Evolutionary conservation across 2,329 filamentous ascomycete genomes (phyloP), one percentile per base, ranked within the genome.

Genomic region (Nigrospora osmanthi): DNA sequence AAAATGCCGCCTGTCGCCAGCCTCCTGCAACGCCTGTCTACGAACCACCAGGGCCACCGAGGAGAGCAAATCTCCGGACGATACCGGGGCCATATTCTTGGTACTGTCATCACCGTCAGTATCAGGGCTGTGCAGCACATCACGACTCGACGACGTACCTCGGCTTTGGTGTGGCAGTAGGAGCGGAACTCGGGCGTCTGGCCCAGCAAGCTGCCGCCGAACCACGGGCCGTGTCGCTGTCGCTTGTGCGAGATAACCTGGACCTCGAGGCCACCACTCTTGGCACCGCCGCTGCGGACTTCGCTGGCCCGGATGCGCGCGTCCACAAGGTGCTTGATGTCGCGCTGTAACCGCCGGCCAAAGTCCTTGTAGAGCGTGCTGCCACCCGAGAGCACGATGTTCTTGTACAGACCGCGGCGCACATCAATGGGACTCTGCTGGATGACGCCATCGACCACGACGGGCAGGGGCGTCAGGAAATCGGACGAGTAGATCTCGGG

Each of bases 351-450:
- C 63, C 93, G 82, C 54, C 93, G 83, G 23, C 93, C 93, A 68
- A 98, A 98, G 69, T 98, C 90, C 70, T 97, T 96, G 80, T 97
- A 98, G 50, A 98, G 74, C 17, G 93, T 98, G 55, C 90, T 96
- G 58, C 93, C 93, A 63, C 93, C 93, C 4, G 91, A 97, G 34
- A 98, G 76, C 33, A 98, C 93, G 69, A 98, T 98, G 71, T 98
- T 98, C 81, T 98, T 98, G 80, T 98, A 98, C 34, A 98, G 77
- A 36, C 93, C 93, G 69, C 93, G 83, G 60, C 93, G 86, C 38
- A 98, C 94, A 62, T 98, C 93, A 58, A 98, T 98, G 36, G 93
- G 93, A 32, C 91, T 95, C 46, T 89, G 91, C 69, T 98, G 93
- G 58, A 98, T 98, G 52, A 97, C 93, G 46, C 85, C 86, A 62